Percentiles rank a stretch among this genome's conserved stretches.
Conservation (phyloP, 345 rosid species). For the Combretum micranthum region DNA sequence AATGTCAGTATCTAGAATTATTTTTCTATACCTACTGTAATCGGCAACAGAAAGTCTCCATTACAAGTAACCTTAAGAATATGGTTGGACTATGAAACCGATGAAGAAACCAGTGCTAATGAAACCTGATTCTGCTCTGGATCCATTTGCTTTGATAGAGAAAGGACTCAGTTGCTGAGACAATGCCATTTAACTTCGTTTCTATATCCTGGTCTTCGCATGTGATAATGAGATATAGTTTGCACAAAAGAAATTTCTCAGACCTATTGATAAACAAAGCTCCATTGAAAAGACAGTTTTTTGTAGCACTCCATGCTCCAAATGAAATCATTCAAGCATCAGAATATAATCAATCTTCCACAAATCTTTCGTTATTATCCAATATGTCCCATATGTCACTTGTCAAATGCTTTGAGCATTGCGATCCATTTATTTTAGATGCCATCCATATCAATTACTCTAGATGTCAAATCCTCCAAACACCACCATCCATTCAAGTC, state of each 20-base stretch:
- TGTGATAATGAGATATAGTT: constrained; percentile 39
- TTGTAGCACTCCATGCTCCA: not conserved
- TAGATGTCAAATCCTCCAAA: too few relatives aligned
- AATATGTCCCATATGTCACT: too few relatives aligned
- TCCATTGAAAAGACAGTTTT: not conserved
- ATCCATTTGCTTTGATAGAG: constrained; percentile 12
- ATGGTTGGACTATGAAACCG: constrained; percentile 68
- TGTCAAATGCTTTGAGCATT: too few relatives aligned
- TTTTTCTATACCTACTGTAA: constrained; percentile 46
- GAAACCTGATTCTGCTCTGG: constrained; percentile 26
- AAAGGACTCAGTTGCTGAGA: constrained; percentile 16
- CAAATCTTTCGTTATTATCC: too few relatives aligned
- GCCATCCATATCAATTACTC: too few relatives aligned
- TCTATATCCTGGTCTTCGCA: constrained; percentile 37
- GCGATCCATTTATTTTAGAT: too few relatives aligned
- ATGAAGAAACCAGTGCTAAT: constrained; percentile 48
- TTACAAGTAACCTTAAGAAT: constrained; percentile 85
- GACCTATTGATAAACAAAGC: not conserved
- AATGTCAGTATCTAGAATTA: too few relatives aligned
- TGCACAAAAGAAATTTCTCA: constrained; percentile 12
- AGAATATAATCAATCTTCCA: not conserved
- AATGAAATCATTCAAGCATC: not conserved
- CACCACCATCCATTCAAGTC: too few relatives aligned
- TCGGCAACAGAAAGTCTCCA: constrained; percentile 74
- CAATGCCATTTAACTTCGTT: constrained; percentile 29